phyloP scores from a whole-genome alignment of 2,329 filamentous ascomycete genomes.

The Beauveria varroae region DNA sequence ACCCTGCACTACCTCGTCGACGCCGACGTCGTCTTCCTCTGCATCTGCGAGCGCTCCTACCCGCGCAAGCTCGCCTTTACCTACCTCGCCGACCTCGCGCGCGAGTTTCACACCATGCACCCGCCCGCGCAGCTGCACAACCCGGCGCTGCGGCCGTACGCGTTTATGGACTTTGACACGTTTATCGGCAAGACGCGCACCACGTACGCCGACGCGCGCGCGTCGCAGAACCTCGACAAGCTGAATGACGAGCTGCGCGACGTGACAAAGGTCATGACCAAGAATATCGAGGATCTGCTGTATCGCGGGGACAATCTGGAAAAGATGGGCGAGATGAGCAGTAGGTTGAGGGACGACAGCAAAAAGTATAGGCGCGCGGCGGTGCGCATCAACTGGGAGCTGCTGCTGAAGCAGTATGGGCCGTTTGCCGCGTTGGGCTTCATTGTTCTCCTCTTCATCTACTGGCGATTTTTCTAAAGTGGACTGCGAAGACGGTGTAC shows the following conservation, averaged over 20 bases:
- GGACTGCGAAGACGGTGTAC: neutral
- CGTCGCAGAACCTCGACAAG: slow-evolving; percentile 86
- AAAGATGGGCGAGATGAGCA: slow-evolving; percentile 93
- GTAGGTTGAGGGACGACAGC: slow-evolving; percentile 79
- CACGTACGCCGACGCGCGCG: slow-evolving; percentile 87
- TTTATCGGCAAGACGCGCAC: slow-evolving; percentile 91
- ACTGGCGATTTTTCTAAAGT: slow-evolving; percentile 81
- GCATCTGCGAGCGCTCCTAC: slow-evolving; percentile 89
- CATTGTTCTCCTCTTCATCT: slow-evolving; percentile 79
- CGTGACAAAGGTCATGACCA: slow-evolving; percentile 99
- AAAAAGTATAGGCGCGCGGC: slow-evolving; percentile 91
- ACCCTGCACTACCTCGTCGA: slow-evolving; percentile 87
- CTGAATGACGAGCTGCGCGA: slow-evolving; percentile 95
- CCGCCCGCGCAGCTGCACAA: slow-evolving; percentile 63
- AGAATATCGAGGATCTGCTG: slow-evolving; percentile 96
- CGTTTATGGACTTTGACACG: slow-evolving; percentile 96
- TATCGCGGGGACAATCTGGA: slow-evolving; percentile 93
- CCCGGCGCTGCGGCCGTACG: slow-evolving; percentile 76
- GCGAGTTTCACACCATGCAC: slow-evolving; percentile 88
- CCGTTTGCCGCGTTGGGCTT: slow-evolving; percentile 77
- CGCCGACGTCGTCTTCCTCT: slow-evolving; percentile 79
- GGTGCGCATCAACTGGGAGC: slow-evolving; percentile 95
- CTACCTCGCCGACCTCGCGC: slow-evolving; percentile 85
- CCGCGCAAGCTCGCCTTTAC: slow-evolving; percentile 97
- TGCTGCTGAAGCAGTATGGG: slow-evolving; percentile 93